phyloP scores from a whole-genome alignment of 2,329 filamentous ascomycete genomes.

The Arthroderma sp. region DNA sequence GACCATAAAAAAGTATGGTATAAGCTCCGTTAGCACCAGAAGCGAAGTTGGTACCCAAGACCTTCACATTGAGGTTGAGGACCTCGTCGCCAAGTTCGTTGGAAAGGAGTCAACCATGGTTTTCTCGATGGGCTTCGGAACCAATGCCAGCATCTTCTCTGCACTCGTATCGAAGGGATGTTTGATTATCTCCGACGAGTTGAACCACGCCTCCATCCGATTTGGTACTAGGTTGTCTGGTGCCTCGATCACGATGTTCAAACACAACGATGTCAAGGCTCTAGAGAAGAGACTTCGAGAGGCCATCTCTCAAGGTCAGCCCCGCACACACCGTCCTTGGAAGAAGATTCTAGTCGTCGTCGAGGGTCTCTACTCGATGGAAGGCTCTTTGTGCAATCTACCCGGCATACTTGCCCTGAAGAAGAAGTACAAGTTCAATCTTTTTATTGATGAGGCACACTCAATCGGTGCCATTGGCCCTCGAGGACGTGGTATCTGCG shows the following conservation, averaged over 20 bases:
- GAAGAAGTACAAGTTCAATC: slow-evolving; percentile 90
- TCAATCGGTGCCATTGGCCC: slow-evolving; percentile 88
- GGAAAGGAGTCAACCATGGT: slow-evolving; percentile 92
- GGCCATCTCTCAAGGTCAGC: slow-evolving; percentile 90
- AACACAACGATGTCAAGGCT: slow-evolving; percentile 89
- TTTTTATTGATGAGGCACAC: slow-evolving; percentile 95
- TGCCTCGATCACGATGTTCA: slow-evolving; percentile 90
- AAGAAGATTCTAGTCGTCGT: slow-evolving; percentile 97
- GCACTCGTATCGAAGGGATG: slow-evolving; percentile 86
- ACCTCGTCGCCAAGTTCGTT: slow-evolving; percentile 77
- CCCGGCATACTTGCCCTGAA: slow-evolving; percentile 77
- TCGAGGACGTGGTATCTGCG: slow-evolving; percentile 80
- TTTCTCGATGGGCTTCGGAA: slow-evolving; percentile 98
- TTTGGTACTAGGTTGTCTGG: slow-evolving; percentile 88
- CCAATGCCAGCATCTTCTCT: slow-evolving; percentile 85
- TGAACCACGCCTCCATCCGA: slow-evolving; percentile 96
- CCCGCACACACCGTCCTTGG: slow-evolving; percentile 96
- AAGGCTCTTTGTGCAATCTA: slow-evolving; percentile 97
- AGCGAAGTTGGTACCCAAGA: slow-evolving; percentile 79
- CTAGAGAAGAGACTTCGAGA: slow-evolving; percentile 79
- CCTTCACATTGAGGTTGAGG: slow-evolving; percentile 77
- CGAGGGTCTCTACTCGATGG: slow-evolving; percentile 97
- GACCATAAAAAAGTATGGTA: slow-evolving; percentile 69
- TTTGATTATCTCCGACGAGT: slow-evolving; percentile 87
- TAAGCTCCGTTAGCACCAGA: slow-evolving; percentile 69